Percentiles rank a stretch among this genome's conserved stretches.
phyloP scores from a whole-genome alignment of 345 rosid species.

The Populus davidiana region DNA sequence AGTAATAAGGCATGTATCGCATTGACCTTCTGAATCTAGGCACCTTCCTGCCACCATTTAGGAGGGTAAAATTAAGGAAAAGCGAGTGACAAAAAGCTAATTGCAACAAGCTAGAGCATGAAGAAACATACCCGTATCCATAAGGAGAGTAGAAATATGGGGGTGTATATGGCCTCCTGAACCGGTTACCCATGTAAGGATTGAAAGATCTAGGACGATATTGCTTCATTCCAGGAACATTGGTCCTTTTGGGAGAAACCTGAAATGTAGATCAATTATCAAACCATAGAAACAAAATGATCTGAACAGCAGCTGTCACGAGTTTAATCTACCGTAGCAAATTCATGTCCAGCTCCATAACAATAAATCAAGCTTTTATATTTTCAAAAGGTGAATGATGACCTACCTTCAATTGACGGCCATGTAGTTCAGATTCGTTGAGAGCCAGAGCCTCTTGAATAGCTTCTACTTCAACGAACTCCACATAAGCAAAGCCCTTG shows the following conservation, averaged over 20 bases:
- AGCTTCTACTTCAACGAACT: constrained; percentile 81
- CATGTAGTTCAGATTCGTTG: constrained; percentile 92
- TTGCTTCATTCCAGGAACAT: constrained; percentile 95
- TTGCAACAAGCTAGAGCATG: not conserved
- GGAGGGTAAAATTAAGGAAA: not conserved
- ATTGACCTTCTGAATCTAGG: constrained; percentile 85
- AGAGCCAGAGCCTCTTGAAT: constrained; percentile 76
- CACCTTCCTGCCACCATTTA: constrained; percentile 57
- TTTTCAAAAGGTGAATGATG: not conserved
- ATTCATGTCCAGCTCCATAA: not conserved
- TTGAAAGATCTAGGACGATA: constrained; percentile 66
- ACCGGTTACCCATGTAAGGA: constrained; percentile 65
- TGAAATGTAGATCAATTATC: constrained; percentile 10
- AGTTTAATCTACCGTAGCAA: not conserved
- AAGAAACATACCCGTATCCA: constrained; percentile 73
- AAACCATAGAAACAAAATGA: not conserved
- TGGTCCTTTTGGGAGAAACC: constrained; percentile 88
- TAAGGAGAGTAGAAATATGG: constrained; percentile 84
- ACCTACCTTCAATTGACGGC: constrained; percentile 83
- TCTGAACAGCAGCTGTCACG: not conserved
- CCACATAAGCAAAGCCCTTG: constrained; percentile 96
- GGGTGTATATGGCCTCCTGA: constrained; percentile 67
- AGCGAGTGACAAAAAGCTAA: not conserved
- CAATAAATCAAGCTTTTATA: not conserved
- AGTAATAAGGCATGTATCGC: constrained; percentile 92